Conservation (phyloP, 2,329 filamentous ascomycete genomes). For the Diaporthe ilicicola region DNA sequence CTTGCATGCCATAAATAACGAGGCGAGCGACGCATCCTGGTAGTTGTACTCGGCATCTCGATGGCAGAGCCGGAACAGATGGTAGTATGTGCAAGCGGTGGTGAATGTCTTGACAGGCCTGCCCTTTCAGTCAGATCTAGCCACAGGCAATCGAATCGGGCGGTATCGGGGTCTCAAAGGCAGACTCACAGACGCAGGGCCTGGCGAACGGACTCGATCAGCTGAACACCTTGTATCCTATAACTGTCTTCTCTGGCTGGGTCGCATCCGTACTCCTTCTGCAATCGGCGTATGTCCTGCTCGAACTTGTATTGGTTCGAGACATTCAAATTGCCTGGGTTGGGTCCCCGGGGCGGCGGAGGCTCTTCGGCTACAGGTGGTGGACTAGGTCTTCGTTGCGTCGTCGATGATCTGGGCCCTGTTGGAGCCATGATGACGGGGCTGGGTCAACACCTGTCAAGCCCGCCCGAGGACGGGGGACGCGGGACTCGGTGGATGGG, state of each 20-base stretch:
- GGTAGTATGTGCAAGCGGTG: conserved; percentile 91
- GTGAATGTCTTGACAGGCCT: conserved; percentile 87
- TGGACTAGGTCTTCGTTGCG: conserved; percentile 27
- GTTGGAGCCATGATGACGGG: conserved; percentile 27
- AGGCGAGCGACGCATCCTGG: conserved; percentile 85
- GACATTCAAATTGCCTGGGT: conserved; percentile 58
- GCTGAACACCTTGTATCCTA: conserved; percentile 84
- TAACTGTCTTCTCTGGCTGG: conserved; percentile 82
- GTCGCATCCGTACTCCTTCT: conserved; percentile 74
- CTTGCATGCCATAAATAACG: conserved; percentile 93
- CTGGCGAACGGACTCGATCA: conserved; percentile 86
- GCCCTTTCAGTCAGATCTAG: conserved; percentile 42
- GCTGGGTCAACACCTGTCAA: too few species aligned
- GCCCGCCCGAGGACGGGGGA: background rate
- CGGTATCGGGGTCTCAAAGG: background rate
- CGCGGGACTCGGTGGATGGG: background rate
- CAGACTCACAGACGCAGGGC: conserved; percentile 76
- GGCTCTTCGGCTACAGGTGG: conserved; percentile 24
- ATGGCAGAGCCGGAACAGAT: conserved; percentile 89
- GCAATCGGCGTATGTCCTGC: conserved; percentile 77
- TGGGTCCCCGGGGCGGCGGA: conserved; percentile 46
- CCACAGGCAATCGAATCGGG: background rate
- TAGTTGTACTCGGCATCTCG: conserved; percentile 87
- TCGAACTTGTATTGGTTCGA: conserved; percentile 82
- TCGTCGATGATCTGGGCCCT: conserved; percentile 25